Evolutionary conservation across 2,329 filamentous ascomycete species (phyloP), one percentile per base, ranked within the genome.

Genomic region (Ceratocystis colombiana): DNA sequence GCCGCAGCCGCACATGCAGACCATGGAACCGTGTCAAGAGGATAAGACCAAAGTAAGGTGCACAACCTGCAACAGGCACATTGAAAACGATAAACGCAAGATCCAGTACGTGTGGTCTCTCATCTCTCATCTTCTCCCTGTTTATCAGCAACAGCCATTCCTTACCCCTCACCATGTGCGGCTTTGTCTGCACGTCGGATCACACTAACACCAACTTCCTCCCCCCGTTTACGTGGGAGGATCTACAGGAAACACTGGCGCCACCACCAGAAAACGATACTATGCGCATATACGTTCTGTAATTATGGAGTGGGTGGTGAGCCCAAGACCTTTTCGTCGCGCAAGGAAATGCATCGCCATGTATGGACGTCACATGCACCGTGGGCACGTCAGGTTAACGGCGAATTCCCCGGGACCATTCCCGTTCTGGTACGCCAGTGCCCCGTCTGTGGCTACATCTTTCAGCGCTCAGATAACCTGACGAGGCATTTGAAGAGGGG

Each of bases 341-440:
- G 48, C 20, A 53, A 53, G 48, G 48, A 53, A 15, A 28, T 53
- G 48, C 48, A 53, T 25, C 48, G 48, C 20, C 48, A 53, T 17
- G 48, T 53, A 12, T 53, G 48, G 48, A 53, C 48, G 48, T 53
- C 48, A 25, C 48, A 53, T 53, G 48, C 48, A 25, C 48, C 48
- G 8, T 53, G 48, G 48, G 48, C 48, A 25, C 48, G 48, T 3
- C 48, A 15, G 8, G 48, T 53, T 25, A 53, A 53, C 12, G 48
- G 20, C 1, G 48, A 53, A 25, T 10, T 25, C 20, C 48, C 48
- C 22, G 48, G 48, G 20, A 25, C 48, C 20, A 53, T 53, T 15
- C 48, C 48, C 22, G 48, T 53, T 10, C 48, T 53, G 48, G 48
- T 53, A 20, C 48, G 48, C 48, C 48, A 53, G 48, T 53, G 48